A percentile compares a stretch with the other conserved stretches of the same genome.
Conservation (phyloP, 371 early-diverging fungal genomes). For the Lichtheimia hyalospora region DNA sequence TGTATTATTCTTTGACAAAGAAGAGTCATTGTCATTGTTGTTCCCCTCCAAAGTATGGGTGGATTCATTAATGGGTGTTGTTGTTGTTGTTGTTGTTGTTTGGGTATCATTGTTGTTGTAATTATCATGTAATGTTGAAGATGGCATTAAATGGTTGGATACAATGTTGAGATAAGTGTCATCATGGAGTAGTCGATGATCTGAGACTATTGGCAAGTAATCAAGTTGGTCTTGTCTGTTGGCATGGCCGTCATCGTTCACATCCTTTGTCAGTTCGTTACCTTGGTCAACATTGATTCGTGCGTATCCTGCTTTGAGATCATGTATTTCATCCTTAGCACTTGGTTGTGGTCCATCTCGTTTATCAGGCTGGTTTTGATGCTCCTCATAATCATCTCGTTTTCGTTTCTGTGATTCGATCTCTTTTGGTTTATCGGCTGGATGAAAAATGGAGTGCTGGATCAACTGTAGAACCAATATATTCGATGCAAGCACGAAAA, state of each 20-base stretch:
- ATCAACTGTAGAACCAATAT: constrained; percentile 39
- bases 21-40: neutral
- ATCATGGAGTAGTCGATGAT: constrained; percentile 18
- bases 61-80: neutral
- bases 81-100: neutral
- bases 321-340: neutral
- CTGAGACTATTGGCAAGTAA: neutral
- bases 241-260: neutral
- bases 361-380: neutral
- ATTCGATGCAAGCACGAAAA: constrained; percentile 64
- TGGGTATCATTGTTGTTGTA: neutral
- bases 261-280: neutral
- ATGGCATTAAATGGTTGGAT: constrained; percentile 15
- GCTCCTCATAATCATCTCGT: constrained; percentile 8
- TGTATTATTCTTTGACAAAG: neutral
- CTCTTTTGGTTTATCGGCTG: neutral
- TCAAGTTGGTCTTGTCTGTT: too few relatives aligned
- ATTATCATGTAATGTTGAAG: too few relatives aligned
- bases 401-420: constrained; percentile 18
- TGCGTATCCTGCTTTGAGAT: neutral
- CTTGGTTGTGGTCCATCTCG: neutral
- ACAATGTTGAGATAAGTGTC: constrained; percentile 31
- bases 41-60: neutral
- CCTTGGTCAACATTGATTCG: too few relatives aligned
- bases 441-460: constrained; percentile 16